Percentiles rank a stretch among this genome's conserved stretches.
These are phyloP conservation scores for Pleurotus sapidus DNA, from an alignment of 768 basidiomycete species.

Conservation along the genomic window DNA sequence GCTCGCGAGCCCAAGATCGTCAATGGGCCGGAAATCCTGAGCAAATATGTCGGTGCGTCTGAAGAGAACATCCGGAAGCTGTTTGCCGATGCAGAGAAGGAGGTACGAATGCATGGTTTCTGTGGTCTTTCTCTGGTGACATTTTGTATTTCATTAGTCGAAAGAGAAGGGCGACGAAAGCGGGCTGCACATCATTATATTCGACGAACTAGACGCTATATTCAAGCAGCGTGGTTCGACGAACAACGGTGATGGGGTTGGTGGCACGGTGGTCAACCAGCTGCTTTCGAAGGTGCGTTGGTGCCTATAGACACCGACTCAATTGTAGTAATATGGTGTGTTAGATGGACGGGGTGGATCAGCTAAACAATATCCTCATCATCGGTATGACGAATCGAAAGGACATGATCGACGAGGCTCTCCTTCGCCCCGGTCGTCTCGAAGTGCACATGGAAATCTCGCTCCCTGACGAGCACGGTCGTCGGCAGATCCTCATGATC, in stretches of 20 bases:
- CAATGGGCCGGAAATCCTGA: conserved; percentile 96
- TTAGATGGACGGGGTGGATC: conserved; percentile 99
- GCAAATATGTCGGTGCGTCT: conserved; percentile 94
- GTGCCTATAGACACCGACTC: background rate
- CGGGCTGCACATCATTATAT: conserved; percentile 98
- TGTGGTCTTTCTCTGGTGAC: background rate
- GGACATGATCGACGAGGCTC: conserved; percentile 99
- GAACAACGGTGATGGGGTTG: conserved; percentile 90
- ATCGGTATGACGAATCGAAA: conserved; percentile 99
- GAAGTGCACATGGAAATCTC: conserved; percentile 99
- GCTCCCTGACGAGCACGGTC: conserved; percentile 90
- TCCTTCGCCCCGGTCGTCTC: conserved; percentile 95
- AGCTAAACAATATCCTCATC: conserved; percentile 97
- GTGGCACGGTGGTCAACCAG: conserved; percentile 99
- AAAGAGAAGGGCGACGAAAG: conserved; percentile 97
- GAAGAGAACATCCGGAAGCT: conserved; percentile 98
- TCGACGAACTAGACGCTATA: conserved; percentile 97
- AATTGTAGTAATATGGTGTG: background rate
- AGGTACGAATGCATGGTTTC: conserved; percentile 42
- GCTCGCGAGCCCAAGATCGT: conserved; percentile 97
- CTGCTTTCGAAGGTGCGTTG: conserved; percentile 83
- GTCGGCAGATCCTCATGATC: conserved; percentile 90
- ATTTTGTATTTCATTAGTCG: conserved; percentile 49
- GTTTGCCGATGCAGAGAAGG: conserved; percentile 97
- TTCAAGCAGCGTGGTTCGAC: conserved; percentile 98